Percentiles rank a stretch among this genome's conserved stretches.
Evolutionary conservation across 1,284 basidiomycete species (phyloP).

Genomic region (Coniophora puteana): DNA sequence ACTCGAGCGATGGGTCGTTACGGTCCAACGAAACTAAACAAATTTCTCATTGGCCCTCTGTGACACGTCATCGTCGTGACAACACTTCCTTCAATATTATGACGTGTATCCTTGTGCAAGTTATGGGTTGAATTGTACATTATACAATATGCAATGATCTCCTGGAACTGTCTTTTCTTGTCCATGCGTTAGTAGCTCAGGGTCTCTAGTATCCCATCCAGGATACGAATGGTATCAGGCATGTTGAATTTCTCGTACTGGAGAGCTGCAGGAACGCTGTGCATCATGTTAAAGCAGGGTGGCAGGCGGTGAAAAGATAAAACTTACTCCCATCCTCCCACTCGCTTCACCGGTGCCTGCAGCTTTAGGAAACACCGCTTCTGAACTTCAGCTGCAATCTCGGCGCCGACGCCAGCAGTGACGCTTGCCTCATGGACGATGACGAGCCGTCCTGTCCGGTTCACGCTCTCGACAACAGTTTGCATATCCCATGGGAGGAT

Average conservation of each 20-base stretch:
- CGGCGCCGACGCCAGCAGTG: constrained; percentile 82
- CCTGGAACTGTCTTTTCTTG: too few species aligned
- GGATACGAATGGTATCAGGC: constrained; percentile 78
- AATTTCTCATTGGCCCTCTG: too few species aligned
- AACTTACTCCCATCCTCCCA: constrained; percentile 91
- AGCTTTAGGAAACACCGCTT: constrained; percentile 84
- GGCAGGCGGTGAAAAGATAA: constrained; percentile 3
- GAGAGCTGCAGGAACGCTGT: constrained; percentile 75
- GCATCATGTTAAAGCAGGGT: constrained; percentile 1
- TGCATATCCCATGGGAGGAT: constrained; percentile 89
- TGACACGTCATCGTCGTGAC: too few species aligned
- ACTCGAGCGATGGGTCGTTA: constrained; percentile 35
- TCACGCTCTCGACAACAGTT: constrained; percentile 77
- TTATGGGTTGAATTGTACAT: too few species aligned
- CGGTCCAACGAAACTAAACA: too few species aligned
- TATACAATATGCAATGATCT: too few species aligned
- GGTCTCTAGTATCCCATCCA: constrained; percentile 84
- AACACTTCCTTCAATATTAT: too few species aligned
- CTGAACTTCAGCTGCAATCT: constrained; percentile 85
- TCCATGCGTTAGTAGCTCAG: constrained; percentile 63
- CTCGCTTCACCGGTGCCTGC: constrained; percentile 82
- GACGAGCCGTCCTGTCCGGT: constrained; percentile 80
- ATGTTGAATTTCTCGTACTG: constrained; percentile 90
- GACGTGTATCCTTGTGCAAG: too few species aligned
- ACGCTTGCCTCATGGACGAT: constrained; percentile 89